Percentiles rank a stretch among this genome's conserved stretches.
phyloP scores from a whole-genome alignment of 2,329 filamentous ascomycete genomes.

The Aureobasidium sp. region DNA sequence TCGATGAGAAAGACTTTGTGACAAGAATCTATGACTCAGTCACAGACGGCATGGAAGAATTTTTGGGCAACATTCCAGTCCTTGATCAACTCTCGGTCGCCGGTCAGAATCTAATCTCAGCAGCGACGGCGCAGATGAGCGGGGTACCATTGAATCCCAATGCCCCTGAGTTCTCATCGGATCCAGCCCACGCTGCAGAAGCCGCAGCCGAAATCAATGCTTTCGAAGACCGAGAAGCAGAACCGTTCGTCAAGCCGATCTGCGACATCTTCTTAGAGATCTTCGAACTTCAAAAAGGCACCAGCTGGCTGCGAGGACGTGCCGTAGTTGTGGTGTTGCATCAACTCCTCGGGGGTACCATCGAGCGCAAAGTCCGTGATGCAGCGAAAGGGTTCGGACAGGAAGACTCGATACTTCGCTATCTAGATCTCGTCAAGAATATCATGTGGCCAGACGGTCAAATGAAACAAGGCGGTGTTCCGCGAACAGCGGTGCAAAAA shows the following conservation, averaged over 20 bases:
- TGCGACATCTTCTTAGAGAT: conserved; percentile 95
- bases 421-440: conserved; percentile 64
- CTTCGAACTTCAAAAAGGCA: conserved; percentile 88
- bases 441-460: conserved; percentile 73
- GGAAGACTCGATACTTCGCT: conserved; percentile 70
- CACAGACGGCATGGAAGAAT: conserved; percentile 95
- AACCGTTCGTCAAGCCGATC: conserved; percentile 96
- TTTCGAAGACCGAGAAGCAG: conserved; percentile 80
- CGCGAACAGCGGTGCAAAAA: conserved; percentile 65
- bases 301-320: conserved; percentile 92
- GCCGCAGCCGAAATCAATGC: conserved; percentile 90
- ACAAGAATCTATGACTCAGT: conserved; percentile 93
- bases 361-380: conserved; percentile 90
- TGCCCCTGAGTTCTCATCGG: conserved; percentile 25
- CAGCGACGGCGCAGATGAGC: conserved; percentile 49
- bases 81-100: conserved; percentile 89
- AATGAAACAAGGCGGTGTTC: conserved; percentile 40
- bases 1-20: conserved; percentile 69
- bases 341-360: conserved; percentile 88
- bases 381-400: conserved; percentile 64
- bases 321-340: conserved; percentile 95
- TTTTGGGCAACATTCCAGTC: conserved; percentile 90
- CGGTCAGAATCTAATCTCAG: conserved; percentile 81
- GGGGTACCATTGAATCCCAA: conserved; percentile 35
- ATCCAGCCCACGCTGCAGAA: conserved; percentile 50